Base-by-base conservation (phyloP, 2,329 filamentous ascomycete genomes). In the Penicillium sp. region DNA sequence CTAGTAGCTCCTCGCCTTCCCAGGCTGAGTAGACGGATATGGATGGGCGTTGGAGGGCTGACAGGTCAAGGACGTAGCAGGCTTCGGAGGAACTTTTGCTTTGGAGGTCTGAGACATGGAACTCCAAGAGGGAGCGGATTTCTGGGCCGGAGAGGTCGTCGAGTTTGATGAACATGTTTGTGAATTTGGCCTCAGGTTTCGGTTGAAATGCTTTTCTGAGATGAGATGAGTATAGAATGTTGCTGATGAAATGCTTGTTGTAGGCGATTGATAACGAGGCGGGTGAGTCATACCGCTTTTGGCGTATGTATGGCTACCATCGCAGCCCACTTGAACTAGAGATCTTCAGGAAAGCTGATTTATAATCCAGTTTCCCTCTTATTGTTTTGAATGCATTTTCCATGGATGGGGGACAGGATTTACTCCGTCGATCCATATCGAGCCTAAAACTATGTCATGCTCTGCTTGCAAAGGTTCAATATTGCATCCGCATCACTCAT, bases 1-100 rank as follows among this genome's bases (percentile, higher is more conserved):
- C 48, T 13, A 51, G 28, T 10, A 51, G 6, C 1, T 14, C 6
- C 3, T 33, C 2, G 48, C 48, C 48, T 1, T 51, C n/a, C 48
- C 48, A 51, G n/a, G 48, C 48, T 8, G 48, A 51, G n/a, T 33
- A 51, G 28, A 51, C 48, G 48, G 48, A 35, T 11, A 51, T 51
- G 16, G 48, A 51, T 10, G 28, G 30, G 10, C 22, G 8, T 33
- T 35, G 28, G 28, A 51, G 48, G n/a, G 48, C 48, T 6, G 48
- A 35, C 0, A 51, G 48, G 30, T 51, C 48, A 30, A 51, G 48
- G 48, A 51, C 48, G n/a, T 51, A 33, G 48, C 48, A 51, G 48
- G 28, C 35, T 35, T 13, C 8, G 30, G 48, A 51, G 28, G 30
- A 30, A 8, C n/a, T 51, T 51, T 51, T 51, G 48, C 28, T 14